These are phyloP conservation scores for Aspergillus oerlinghausenensis DNA, from an alignment of 2,329 filamentous ascomycete species.

Conservation along the genomic window DNA sequence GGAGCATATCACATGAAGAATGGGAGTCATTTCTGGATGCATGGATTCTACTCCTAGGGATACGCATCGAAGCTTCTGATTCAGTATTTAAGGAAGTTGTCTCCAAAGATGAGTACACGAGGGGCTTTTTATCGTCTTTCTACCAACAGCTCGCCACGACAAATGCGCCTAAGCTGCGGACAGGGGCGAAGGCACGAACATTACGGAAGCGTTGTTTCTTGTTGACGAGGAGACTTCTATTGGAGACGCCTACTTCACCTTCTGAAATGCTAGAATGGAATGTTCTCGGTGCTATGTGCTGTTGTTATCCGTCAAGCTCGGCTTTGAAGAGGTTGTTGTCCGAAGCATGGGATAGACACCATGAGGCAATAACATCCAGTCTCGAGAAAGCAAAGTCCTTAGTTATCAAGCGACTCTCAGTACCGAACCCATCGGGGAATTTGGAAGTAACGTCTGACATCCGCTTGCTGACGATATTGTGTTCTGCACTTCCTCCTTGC, in stretches of 20 bases:
- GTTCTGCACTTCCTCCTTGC: slow-evolving; percentile 38
- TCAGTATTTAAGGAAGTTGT: slow-evolving; percentile 51
- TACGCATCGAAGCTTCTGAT: slow-evolving; percentile 58
- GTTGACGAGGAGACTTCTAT: slow-evolving; percentile 56
- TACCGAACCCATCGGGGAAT: slow-evolving; percentile 7
- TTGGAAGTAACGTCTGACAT: slow-evolving; percentile 23
- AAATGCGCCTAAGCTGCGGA: slow-evolving; percentile 26
- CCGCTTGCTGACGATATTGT: slow-evolving; percentile 36
- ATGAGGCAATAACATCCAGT: slow-evolving; percentile 29
- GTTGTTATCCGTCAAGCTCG: slow-evolving; percentile 61
- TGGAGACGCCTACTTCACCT: slow-evolving; percentile 42
- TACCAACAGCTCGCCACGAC: slow-evolving; percentile 50
- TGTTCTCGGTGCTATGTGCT: slow-evolving; percentile 65
- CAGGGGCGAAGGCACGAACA: slow-evolving; percentile 37
- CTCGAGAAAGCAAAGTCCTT: slow-evolving; percentile 34
- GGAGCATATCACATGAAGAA: slow-evolving; percentile 62
- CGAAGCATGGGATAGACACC: slow-evolving; percentile 42
- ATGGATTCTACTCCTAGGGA: slow-evolving; percentile 65
- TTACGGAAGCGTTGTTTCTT: slow-evolving; percentile 64
- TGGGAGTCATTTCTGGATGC: slow-evolving; percentile 74
- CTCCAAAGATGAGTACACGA: slow-evolving; percentile 55
- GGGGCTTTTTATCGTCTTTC: slow-evolving; percentile 63
- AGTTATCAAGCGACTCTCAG: slow-evolving; percentile 29
- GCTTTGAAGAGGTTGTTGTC: slow-evolving; percentile 50
- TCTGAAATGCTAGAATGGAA: slow-evolving; percentile 56